Base-by-base conservation (phyloP, 2,329 filamentous ascomycete species). In the Colletotrichum abscissum region DNA sequence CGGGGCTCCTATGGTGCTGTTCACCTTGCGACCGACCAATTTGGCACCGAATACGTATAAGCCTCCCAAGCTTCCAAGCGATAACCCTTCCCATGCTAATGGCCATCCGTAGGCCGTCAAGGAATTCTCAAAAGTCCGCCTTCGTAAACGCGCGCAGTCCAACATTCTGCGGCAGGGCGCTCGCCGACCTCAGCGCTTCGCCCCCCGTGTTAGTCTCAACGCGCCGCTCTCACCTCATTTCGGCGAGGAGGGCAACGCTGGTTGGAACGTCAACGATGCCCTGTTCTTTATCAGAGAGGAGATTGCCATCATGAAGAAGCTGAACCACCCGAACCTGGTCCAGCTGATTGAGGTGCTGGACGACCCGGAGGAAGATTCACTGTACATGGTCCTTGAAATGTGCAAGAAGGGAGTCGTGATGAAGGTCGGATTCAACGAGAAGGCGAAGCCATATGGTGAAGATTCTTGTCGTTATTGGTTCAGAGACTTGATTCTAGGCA, bases 311-410 rank as follows among this genome's bases (percentile, higher is more conserved):
- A 98, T 99, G 95, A 99, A 98, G 87, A 98, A 98, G 84, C 88
- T 98, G 59, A 92, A 98, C 79, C 97, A 99, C 80, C 93, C 92
- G 33, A 99, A 98, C 79, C 86, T 99, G n/a, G 96, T 98, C 16
- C 92, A 93, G 58, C 86, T 99, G 63, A 94, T 97, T 76, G 97
- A 99, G 83, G 97, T 99, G 3, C 86, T 99, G 64, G 97, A 98
- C 81, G 97, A 98, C 80, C 96, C 97, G 0, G 92, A 96, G 60
- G 95, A 98, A 80, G 97, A 99, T 82, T 98, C 95, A 3, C 85
- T 99, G 14, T 99, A 98, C 84, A 98, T 99, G 94, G 97, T 99
- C 26, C 89, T 99, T 82, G 97, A 99, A 82, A 97, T 98, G 94
- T 99, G 97, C 86, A 97, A 97, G 80, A 98, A 98, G 82, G 97